These are phyloP conservation scores for Hyaloscypha variabilis DNA, from an alignment of 495 filamentous ascomycete species.

Conservation along the genomic window DNA sequence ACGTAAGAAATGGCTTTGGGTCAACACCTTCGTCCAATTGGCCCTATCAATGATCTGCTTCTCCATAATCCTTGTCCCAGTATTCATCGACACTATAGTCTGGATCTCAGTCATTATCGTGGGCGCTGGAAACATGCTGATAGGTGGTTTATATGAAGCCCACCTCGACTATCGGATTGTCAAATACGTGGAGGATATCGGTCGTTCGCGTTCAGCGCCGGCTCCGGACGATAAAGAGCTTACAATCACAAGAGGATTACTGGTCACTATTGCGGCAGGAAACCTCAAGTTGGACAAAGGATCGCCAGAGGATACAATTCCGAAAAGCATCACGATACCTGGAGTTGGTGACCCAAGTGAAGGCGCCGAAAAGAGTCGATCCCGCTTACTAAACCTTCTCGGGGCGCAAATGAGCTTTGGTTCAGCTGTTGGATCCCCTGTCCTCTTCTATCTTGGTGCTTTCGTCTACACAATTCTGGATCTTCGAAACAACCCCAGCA, in stretches of 20 bases:
- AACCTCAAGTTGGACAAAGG: conserved; percentile 16
- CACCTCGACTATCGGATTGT: conserved; percentile 20
- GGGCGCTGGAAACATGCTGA: conserved; percentile 21
- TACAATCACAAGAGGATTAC: conserved; percentile 16
- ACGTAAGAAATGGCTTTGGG: not conserved
- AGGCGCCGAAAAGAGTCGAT: conserved; percentile 9
- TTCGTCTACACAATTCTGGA: conserved; percentile 48
- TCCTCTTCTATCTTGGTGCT: conserved; percentile 49
- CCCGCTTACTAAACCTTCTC: conserved; percentile 19
- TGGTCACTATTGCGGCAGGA: conserved; percentile 18
- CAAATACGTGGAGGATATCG: conserved; percentile 15
- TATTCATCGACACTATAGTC: conserved; percentile 18
- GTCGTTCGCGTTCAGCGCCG: conserved; percentile 33
- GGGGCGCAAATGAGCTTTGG: conserved; percentile 40
- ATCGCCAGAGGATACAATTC: conserved; percentile 5
- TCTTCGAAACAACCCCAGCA: conserved; percentile 33
- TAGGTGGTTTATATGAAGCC: conserved; percentile 19
- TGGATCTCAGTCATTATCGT: conserved; percentile 23
- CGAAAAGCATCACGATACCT: conserved; percentile 15
- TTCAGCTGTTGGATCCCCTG: conserved; percentile 44
- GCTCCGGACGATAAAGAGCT: conserved; percentile 8
- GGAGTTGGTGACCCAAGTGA: not conserved
- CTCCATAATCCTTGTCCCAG: conserved; percentile 16
- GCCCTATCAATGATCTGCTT: conserved; percentile 12
- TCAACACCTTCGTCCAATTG: conserved; percentile 11